These are phyloP conservation scores for Ophiognomonia clavigignenti-juglandacearum DNA, from an alignment of 2,329 filamentous ascomycete species.

Conservation along the genomic window DNA sequence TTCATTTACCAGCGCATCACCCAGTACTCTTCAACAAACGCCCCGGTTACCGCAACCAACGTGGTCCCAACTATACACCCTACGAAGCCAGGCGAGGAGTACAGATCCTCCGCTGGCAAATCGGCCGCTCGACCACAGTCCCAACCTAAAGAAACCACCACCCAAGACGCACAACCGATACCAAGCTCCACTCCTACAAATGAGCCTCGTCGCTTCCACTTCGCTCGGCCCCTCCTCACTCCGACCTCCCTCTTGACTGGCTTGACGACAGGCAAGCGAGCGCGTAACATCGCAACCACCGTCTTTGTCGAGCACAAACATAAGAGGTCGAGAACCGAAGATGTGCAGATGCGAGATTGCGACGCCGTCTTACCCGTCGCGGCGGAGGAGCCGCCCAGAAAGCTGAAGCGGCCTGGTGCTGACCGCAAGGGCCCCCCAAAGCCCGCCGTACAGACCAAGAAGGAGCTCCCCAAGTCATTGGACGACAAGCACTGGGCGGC, in stretches of 20 bases:
- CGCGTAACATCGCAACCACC: slow-evolving; percentile 32
- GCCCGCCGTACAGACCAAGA: slow-evolving; percentile 17
- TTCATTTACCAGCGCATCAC: slow-evolving; percentile 54
- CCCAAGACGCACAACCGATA: not conserved
- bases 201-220: slow-evolving; percentile 50
- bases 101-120: slow-evolving; percentile 18
- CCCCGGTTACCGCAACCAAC: slow-evolving; percentile 18
- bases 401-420: slow-evolving; percentile 31
- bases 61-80: slow-evolving; percentile 43
- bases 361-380: not conserved
- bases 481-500: slow-evolving; percentile 25
- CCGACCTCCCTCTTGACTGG: slow-evolving; percentile 26
- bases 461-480: slow-evolving; percentile 27
- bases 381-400: slow-evolving; percentile 22
- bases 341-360: slow-evolving; percentile 10
- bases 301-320: slow-evolving; percentile 52
- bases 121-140: slow-evolving; percentile 11
- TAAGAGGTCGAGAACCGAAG: slow-evolving; percentile 20
- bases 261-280: slow-evolving; percentile 33
- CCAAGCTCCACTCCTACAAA: slow-evolving; percentile 14
- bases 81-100: slow-evolving; percentile 35
- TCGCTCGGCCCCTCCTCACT: slow-evolving; percentile 43
- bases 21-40: slow-evolving; percentile 25
- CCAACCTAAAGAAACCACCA: too few species aligned
- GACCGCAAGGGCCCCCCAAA: slow-evolving; percentile 18